Conservation (phyloP, 73 alveolate genomes). For the Paraurostyla sp. region DNA sequence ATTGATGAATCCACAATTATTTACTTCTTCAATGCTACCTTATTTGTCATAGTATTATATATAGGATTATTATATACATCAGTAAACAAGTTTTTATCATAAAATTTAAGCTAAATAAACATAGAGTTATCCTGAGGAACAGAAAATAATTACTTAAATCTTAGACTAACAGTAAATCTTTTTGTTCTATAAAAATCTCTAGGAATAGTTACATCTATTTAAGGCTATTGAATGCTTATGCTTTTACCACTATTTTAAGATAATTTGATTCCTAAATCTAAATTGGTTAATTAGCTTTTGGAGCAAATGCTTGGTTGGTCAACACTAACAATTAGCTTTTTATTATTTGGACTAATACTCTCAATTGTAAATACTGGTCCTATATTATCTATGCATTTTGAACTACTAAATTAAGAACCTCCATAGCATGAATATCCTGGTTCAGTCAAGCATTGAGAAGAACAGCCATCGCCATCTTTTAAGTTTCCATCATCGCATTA, state of each 20-base stretch:
- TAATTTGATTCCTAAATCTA: no score
- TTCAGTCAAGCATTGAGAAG: not conserved
- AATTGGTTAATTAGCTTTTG: no score
- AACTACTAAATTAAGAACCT: no score
- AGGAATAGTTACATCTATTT: not conserved
- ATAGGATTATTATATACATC: not conserved
- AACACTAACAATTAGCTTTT: no score
- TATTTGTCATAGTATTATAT: not conserved
- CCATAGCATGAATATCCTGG: not conserved
- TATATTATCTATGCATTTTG: not conserved
- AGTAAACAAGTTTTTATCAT: not conserved
- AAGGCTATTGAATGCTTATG: no score
- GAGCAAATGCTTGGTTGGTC: no score
- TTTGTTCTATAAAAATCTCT: not conserved
- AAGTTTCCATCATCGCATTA: conserved; percentile 20
- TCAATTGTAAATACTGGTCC: not conserved
- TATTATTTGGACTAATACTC: not conserved
- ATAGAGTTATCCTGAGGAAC: not conserved
- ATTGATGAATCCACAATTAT: not conserved
- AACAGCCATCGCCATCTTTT: not conserved
- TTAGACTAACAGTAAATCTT: not conserved
- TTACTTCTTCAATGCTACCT: not conserved
- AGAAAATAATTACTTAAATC: not conserved
- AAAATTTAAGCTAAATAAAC: not conserved
- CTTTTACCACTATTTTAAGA: no score